Conservation (phyloP, 306 rosid genomes). For the Dryas octopetala region DNA sequence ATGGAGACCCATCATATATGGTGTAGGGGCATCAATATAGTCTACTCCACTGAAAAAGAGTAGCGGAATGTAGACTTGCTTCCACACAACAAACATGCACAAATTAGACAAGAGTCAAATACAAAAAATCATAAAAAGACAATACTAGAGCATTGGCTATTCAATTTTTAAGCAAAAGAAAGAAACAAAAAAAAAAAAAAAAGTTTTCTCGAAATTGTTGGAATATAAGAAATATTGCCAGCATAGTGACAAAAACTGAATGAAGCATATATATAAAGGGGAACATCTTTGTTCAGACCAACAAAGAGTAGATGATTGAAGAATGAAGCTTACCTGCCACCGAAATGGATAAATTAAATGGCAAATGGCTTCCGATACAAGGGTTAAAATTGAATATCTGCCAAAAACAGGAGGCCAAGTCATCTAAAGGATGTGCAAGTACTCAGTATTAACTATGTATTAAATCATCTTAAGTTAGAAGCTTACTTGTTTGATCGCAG, state of each 20-base stretch:
- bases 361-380: slow-evolving; percentile 94
- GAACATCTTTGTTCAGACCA: slow-evolving; percentile 10
- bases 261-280: slow-evolving; percentile 14
- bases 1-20: slow-evolving; percentile 99
- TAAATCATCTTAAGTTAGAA: slow-evolving; percentile 27
- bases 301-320: slow-evolving; percentile 10
- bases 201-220: background rate
- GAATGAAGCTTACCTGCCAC: slow-evolving; percentile 78
- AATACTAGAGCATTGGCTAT: slow-evolving; percentile 16
- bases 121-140: slow-evolving; percentile 23
- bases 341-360: slow-evolving; percentile 92
- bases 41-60: slow-evolving; percentile 99
- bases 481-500: slow-evolving; percentile 90
- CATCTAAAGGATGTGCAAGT: slow-evolving; percentile 4
- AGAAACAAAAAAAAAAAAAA: background rate
- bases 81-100: slow-evolving; percentile 55
- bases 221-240: background rate
- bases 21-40: slow-evolving; percentile 99
- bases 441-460: background rate
- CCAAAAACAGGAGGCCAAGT: slow-evolving; percentile 32
- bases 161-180: slow-evolving; percentile 20
- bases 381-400: slow-evolving; percentile 94
- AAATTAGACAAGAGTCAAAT: slow-evolving; percentile 44
- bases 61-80: slow-evolving; percentile 99
- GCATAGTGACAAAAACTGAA: slow-evolving; percentile 19